Base-by-base conservation (phyloP, 371 early-diverging fungal species). In the Mortierella sp. region DNA sequence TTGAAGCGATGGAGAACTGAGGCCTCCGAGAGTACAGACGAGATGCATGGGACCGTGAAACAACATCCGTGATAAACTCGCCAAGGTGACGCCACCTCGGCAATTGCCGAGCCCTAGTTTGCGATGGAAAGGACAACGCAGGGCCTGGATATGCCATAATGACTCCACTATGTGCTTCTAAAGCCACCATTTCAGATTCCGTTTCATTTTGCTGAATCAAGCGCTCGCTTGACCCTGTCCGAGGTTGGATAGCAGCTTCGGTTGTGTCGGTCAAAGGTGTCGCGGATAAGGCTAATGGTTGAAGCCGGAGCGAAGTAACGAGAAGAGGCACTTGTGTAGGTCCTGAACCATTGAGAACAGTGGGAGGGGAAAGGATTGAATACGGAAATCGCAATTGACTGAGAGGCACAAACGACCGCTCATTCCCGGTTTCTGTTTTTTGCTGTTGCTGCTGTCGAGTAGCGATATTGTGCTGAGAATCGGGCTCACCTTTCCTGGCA, bases 111-210 rank as follows among this genome's bases (percentile, higher is more conserved):
- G 19, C 48, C n/a, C 14, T 14, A 21, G 56, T n/a, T n/a, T n/a
- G n/a, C n/a, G n/a, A 3, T 23, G 62, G 47, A 5, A 54, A 56
- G 17, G 34, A 50, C 34, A 50, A 61, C 6, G 50, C 65, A 15
- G 71, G 71, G 5, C 60, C 68, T 4, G 73, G 59, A 31, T 37
- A 50, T 8, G 68, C 68, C 63, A 73, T 59, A 21, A 67, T 67
- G 34, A 59, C 50, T 19, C 73, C 73, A 8, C 67, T 66, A 24
- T 73, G 73, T 2, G 42, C 17, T 6, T 63, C 68, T 4, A 54
- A 26, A 12, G 7, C 37, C 14, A 19, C 23, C 1, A 39, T 39
- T 5, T 59, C 60, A 26, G 28, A 34, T 2, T 50, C 30, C 11
- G 51, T 17, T 12, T 14, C 37, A n/a, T 28, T 28, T 8, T 34